Evolutionary conservation across 148 eudicot species (phyloP).

Genomic region (Pouteria glomerata): DNA sequence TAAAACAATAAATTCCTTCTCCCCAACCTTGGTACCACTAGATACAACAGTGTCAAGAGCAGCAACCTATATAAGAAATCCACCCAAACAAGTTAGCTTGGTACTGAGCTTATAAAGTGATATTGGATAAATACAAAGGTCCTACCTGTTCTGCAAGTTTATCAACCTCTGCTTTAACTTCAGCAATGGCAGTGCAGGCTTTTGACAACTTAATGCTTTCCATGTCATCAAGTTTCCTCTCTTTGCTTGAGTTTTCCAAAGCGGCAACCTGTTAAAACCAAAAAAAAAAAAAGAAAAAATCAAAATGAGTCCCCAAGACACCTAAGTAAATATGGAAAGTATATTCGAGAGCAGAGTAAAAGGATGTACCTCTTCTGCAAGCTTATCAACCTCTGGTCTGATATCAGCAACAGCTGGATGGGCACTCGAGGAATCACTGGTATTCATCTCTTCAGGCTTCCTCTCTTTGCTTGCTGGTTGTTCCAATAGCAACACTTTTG

Average conservation of each 20-base stretch:
- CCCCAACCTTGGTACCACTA: slow-evolving; percentile 59
- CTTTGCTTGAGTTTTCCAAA: slow-evolving; percentile 32
- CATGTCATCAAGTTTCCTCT: slow-evolving; percentile 46
- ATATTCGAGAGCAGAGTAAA: neutral
- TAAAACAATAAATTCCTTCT: slow-evolving; percentile 49
- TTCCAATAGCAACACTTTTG: slow-evolving; percentile 75
- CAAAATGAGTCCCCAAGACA: neutral
- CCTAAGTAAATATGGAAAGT: neutral
- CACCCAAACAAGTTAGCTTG: slow-evolving; percentile 1
- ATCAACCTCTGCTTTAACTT: slow-evolving; percentile 65
- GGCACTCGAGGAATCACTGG: neutral
- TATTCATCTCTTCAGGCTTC: slow-evolving; percentile 41
- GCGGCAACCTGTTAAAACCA: slow-evolving; percentile 12
- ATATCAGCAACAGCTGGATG: slow-evolving; percentile 10
- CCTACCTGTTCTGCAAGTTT: slow-evolving; percentile 65
- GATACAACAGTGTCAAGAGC: slow-evolving; percentile 48
- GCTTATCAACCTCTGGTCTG: slow-evolving; percentile 6
- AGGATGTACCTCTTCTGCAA: slow-evolving; percentile 9
- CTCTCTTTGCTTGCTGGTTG: slow-evolving; percentile 36
- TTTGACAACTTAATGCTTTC: slow-evolving; percentile 32
- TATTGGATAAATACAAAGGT: neutral
- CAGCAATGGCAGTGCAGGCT: slow-evolving; percentile 59
- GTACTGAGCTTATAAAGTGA: neutral
- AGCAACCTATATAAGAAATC: slow-evolving; percentile 41
- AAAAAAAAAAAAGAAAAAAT: neutral